Conservation (phyloP, 2,329 filamentous ascomycete species). For the Alternaria tenuissima region DNA sequence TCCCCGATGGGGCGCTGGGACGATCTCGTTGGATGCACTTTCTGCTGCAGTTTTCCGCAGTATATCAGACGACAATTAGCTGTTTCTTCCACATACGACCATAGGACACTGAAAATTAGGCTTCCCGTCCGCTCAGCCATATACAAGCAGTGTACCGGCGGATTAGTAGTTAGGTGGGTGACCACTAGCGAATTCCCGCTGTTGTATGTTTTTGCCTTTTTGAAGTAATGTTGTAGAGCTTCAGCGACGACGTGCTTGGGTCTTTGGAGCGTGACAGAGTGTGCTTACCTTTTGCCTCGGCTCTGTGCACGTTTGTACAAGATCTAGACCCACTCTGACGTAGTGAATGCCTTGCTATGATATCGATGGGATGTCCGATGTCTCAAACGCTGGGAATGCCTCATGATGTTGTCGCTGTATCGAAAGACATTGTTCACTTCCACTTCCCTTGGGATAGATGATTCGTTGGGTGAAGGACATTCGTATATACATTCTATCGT, state of each 20-base stretch:
- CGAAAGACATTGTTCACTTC: neutral
- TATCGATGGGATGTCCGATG: neutral
- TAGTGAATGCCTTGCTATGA: neutral
- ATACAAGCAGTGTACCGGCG: neutral
- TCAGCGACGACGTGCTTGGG: neutral
- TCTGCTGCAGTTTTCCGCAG: no score
- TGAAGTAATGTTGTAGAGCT: neutral
- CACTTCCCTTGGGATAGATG: neutral
- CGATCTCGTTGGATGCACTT: no score
- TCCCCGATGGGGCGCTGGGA: no score
- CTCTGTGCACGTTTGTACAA: neutral
- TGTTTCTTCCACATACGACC: no score
- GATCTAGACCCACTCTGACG: neutral
- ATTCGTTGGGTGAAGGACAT: neutral
- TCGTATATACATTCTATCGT: conserved; percentile 8
- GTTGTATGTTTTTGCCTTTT: neutral
- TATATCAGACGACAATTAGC: no score
- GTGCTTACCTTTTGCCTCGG: neutral
- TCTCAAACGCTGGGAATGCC: neutral
- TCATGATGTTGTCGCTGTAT: neutral
- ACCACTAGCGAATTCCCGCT: neutral
- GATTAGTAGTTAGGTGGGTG: neutral
- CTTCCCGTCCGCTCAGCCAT: neutral
- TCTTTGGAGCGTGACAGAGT: neutral
- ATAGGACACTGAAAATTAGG: neutral